Base-by-base conservation (phyloP, 331 rosid species). In the Acacia pycnantha region DNA sequence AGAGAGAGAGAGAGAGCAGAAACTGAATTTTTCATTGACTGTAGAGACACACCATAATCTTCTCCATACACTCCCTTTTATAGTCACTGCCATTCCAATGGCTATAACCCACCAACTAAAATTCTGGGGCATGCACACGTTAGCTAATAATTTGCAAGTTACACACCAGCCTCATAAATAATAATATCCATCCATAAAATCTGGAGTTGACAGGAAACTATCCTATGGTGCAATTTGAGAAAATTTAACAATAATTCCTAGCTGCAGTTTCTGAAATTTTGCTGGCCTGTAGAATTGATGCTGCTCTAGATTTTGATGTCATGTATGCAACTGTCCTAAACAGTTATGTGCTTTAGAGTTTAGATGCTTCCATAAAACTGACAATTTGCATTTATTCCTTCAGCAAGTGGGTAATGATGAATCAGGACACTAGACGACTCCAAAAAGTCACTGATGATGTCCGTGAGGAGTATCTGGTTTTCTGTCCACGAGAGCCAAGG, bases 321-420 rank as follows among this genome's bases (percentile, higher is more conserved):
- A 35, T 76, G 67, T 47, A 41, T 74, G 75, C 73, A 29, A 71
- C 71, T 79, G 40, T 67, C 72, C 66, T 37, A 29, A 70, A 73
- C 48, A 71, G 43, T 58, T 35, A 4, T 71, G 44, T 87, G 78
- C 56, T 44, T 81, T 76, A 73, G 77, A 76, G 61, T 44, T 81
- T 76, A 76, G 78, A 76, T 59, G 21, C 40, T 44, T 74, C 64
- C 71, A 65, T 66, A 26, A 64, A 74, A 68, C 61, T 91, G 79
- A 77, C 79, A 58, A 64, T 78, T 50, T 77, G 41, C 41, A 62
- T 74, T 74, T 75, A 69, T 84, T 83, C 83, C 89, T 90, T 84
- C 87, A 96, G 99, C 86, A 96, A 96, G 88, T 94, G 99, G 99
- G 83, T 94, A 83, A 92, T 94, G 99, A 94, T 94, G 99, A 96